Percentiles rank a stretch among this genome's conserved stretches.
phyloP scores from a whole-genome alignment of 139 green algal species.

The Chlorella sp. region DNA sequence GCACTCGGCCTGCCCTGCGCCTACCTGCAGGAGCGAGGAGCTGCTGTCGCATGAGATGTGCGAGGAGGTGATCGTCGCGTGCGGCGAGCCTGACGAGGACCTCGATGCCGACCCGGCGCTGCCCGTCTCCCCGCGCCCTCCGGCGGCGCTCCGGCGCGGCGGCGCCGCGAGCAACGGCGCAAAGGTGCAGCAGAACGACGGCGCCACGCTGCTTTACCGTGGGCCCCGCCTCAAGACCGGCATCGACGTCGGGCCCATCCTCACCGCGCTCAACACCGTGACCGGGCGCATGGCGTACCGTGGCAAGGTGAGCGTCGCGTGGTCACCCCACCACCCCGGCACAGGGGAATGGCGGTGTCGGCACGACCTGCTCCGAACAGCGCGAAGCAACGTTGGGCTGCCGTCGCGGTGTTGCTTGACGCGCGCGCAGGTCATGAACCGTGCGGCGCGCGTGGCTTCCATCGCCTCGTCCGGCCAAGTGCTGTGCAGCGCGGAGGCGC shows the following conservation, averaged over 20 bases:
- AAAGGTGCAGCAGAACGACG: background rate
- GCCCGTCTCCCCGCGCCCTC: too few relatives aligned
- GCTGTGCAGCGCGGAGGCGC: constrained; percentile 3
- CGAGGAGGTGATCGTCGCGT: constrained; percentile 22
- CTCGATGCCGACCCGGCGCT: too few relatives aligned
- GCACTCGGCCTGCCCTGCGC: too few relatives aligned
- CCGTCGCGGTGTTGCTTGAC: background rate
- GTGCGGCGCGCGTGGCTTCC: constrained; percentile 22
- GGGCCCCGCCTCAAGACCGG: constrained; percentile 29
- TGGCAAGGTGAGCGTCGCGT: constrained; percentile 19
- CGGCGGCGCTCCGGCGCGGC: too few relatives aligned
- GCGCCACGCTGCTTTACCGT: constrained; percentile 10
- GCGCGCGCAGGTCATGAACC: constrained; percentile 22
- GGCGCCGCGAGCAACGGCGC: background rate
- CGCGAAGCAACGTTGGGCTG: background rate
- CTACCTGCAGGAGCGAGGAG: constrained; percentile 21
- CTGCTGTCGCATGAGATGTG: constrained; percentile 29
- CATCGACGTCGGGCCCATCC: constrained; percentile 24
- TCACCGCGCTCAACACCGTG: constrained; percentile 24
- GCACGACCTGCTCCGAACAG: background rate
- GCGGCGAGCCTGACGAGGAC: too few relatives aligned
- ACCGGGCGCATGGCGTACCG: constrained; percentile 34
- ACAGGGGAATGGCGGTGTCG: background rate
- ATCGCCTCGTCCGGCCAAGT: constrained; percentile 21
- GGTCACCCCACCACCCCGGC: background rate